These are phyloP conservation scores for Candida pini DNA, from an alignment of 805 yeast genomes.

Conservation along the genomic window DNA sequence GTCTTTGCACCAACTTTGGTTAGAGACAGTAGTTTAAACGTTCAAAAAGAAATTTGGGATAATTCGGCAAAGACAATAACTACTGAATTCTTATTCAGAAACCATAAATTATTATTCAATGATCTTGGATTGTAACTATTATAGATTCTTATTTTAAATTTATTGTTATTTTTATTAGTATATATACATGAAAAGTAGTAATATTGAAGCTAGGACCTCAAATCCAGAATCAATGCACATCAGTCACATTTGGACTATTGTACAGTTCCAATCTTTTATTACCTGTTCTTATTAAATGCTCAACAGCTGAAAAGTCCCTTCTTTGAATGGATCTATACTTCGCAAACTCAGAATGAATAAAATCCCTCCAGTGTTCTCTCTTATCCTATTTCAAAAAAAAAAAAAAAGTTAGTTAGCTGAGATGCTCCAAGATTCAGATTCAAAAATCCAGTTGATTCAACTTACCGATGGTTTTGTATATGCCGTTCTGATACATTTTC, in stretches of 20 bases:
- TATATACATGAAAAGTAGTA: too few species aligned
- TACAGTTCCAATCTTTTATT: slow-evolving; percentile 66
- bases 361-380: slow-evolving; percentile 27
- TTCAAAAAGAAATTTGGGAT: slow-evolving; percentile 79
- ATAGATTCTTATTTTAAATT: too few species aligned
- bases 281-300: slow-evolving; percentile 77
- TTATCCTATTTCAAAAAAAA: slow-evolving; percentile 17
- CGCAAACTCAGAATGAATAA: slow-evolving; percentile 49
- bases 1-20: slow-evolving; percentile 94
- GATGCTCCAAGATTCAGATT: neutral
- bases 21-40: slow-evolving; percentile 54
- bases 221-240: slow-evolving; percentile 39
- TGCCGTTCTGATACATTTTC: slow-evolving; percentile 41
- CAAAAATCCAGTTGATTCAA: slow-evolving; percentile 2
- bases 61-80: slow-evolving; percentile 75
- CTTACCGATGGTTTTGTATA: slow-evolving; percentile 40
- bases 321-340: slow-evolving; percentile 54
- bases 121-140: slow-evolving; percentile 3
- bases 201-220: too few species aligned
- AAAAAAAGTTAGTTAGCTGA: neutral
- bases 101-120: slow-evolving; percentile 34
- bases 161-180: neutral
- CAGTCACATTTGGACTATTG: slow-evolving; percentile 63
- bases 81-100: slow-evolving; percentile 63
- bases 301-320: slow-evolving; percentile 81